Evolutionary conservation across 768 basidiomycete species (phyloP).

Genomic region (Kwoniella dejecticola): DNA sequence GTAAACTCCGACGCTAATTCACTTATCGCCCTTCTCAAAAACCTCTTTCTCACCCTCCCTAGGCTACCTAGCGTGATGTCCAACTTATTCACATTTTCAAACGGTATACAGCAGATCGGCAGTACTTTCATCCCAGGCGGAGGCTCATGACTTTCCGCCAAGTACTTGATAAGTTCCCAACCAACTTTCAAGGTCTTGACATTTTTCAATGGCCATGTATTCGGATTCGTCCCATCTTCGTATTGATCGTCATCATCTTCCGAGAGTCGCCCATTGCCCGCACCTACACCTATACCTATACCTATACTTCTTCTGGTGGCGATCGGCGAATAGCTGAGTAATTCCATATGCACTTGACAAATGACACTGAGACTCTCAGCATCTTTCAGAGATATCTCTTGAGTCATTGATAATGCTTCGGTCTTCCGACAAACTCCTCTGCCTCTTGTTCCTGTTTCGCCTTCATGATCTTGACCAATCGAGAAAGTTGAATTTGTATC

Average conservation of each 20-base stretch:
- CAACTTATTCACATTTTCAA: neutral
- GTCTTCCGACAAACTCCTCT: neutral
- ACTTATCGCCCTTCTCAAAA: neutral
- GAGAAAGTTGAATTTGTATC: neutral
- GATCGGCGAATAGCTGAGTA: constrained; percentile 4
- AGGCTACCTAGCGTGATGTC: neutral
- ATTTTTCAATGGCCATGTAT: constrained; percentile 5
- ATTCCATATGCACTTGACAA: constrained; percentile 10
- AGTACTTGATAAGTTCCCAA: constrained; percentile 3
- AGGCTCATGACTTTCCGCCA: constrained; percentile 2
- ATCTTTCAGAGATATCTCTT: neutral
- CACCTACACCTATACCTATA: neutral
- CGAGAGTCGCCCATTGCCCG: too few relatives aligned
- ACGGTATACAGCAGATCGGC: constrained; percentile 20
- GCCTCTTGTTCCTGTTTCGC: neutral
- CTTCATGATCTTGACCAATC: neutral
- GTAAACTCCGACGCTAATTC: neutral
- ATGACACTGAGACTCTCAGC: constrained; percentile 6
- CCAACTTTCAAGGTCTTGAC: neutral
- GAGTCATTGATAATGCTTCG: constrained; percentile 1
- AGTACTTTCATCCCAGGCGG: neutral
- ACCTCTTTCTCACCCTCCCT: neutral
- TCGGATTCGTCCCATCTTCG: neutral
- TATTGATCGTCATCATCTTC: neutral
- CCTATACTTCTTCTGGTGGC: neutral